Conservation (phyloP, 106 monocot genomes). For the Dendrobium officinale region DNA sequence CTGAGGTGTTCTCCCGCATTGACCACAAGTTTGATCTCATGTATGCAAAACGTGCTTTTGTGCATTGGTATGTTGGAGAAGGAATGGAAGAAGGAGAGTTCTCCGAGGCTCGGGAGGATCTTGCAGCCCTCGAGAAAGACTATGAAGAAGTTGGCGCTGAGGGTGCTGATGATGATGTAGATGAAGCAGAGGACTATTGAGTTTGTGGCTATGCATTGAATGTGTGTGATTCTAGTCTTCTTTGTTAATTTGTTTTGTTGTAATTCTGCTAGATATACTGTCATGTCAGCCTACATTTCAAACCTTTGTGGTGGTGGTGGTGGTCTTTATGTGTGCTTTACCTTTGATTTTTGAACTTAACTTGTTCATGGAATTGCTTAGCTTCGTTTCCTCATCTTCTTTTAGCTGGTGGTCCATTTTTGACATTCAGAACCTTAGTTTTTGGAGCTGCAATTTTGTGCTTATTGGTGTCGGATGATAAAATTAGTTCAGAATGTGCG, state of each 20-base stretch:
- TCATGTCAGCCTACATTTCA: background rate
- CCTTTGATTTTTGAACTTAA: background rate
- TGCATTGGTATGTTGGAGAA: slow-evolving; percentile 21
- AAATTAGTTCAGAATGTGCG: no score
- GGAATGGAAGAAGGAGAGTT: slow-evolving; percentile 22
- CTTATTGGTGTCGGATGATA: no score
- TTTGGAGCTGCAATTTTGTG: no score
- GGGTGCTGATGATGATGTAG: slow-evolving; percentile 14
- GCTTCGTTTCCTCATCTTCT: background rate
- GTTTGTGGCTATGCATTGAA: background rate
- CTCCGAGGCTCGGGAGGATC: slow-evolving; percentile 16
- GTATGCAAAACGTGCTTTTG: slow-evolving; percentile 16
- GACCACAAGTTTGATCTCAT: slow-evolving; percentile 22
- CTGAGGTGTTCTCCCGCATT: slow-evolving; percentile 15
- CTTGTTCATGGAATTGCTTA: background rate
- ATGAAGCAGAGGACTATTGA: slow-evolving; percentile 12
- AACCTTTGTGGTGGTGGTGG: background rate
- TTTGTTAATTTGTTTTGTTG: slow-evolving; percentile 1
- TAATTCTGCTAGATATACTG: background rate
- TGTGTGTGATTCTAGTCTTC: background rate
- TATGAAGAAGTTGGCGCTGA: slow-evolving; percentile 20
- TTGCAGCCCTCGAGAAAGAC: slow-evolving; percentile 19
- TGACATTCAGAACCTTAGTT: no score
- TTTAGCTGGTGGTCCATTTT: no score
- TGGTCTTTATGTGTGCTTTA: background rate